Conservation (phyloP, 495 filamentous ascomycete genomes). For the Tirmania nivea region DNA sequence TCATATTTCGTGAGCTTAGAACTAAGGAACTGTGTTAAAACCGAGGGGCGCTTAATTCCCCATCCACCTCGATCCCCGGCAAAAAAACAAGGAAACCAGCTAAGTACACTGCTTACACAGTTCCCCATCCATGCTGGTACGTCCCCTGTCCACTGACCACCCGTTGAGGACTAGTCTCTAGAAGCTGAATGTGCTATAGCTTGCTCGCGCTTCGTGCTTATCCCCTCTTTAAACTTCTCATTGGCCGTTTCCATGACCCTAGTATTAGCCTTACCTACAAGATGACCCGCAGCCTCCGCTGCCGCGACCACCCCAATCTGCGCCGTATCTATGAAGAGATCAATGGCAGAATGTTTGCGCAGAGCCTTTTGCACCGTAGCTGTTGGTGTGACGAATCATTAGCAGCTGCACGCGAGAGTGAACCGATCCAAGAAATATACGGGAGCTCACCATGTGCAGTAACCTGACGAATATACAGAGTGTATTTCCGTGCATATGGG, state of each 20-base stretch:
- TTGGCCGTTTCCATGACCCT: background rate
- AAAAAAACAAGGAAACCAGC: no score
- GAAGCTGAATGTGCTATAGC: no score
- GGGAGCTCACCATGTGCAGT: background rate
- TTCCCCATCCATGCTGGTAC: no score
- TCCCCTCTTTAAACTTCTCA: background rate
- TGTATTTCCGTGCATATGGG: conserved; percentile 1
- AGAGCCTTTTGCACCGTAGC: conserved; percentile 15
- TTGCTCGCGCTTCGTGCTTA: background rate
- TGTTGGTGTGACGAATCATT: conserved; percentile 8
- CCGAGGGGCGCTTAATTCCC: no score
- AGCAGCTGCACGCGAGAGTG: background rate
- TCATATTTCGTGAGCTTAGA: no score
- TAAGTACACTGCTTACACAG: no score
- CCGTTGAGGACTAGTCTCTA: no score
- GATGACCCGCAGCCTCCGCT: conserved; percentile 21
- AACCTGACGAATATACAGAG: background rate
- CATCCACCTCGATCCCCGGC: no score
- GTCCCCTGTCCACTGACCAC: no score
- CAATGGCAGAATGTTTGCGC: conserved; percentile 17
- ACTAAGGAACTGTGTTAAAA: no score
- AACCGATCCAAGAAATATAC: background rate
- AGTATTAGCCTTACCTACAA: conserved; percentile 10
- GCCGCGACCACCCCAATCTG: conserved; percentile 19
- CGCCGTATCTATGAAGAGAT: conserved; percentile 20